Percentiles rank a stretch among this genome's conserved stretches.
Evolutionary conservation across 805 yeast genomes (phyloP).

Genomic region (Zygoascus biomembranicola): DNA sequence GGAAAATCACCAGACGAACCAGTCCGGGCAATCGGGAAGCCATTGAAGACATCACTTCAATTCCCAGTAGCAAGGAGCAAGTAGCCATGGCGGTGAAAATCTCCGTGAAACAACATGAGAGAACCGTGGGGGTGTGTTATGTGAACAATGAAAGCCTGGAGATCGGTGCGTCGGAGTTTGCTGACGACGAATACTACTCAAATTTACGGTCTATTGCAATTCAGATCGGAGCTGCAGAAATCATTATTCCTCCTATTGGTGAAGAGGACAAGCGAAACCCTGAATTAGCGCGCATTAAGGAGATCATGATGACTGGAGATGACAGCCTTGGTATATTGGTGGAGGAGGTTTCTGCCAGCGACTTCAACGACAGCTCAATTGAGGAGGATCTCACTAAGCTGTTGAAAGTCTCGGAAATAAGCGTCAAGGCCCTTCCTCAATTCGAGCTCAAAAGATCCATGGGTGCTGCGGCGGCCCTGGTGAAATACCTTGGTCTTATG

Average conservation of each 20-base stretch:
- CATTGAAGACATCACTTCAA: conserved; percentile 51
- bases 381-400: conserved; percentile 73
- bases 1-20: conserved; percentile 57
- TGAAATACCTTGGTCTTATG: conserved; percentile 60
- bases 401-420: conserved; percentile 36
- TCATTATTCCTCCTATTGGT: conserved; percentile 46
- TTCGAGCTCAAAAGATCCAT: conserved; percentile 44
- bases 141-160: conserved; percentile 61
- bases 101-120: conserved; percentile 34
- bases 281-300: conserved; percentile 56
- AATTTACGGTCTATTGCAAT: conserved; percentile 79
- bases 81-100: conserved; percentile 45
- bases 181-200: conserved; percentile 80
- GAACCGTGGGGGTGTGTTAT: conserved; percentile 68
- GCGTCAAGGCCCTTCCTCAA: conserved; percentile 21
- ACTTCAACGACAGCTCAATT: conserved; percentile 57
- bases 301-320: conserved; percentile 63
- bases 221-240: conserved; percentile 85
- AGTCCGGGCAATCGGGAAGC: conserved; percentile 86
- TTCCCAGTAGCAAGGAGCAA: conserved; percentile 39
- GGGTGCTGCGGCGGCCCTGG: conserved; percentile 57
- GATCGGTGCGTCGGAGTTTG: conserved; percentile 69
- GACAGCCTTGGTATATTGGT: conserved; percentile 45
- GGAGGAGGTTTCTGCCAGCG: conserved; percentile 48
- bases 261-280: conserved; percentile 35